These are phyloP conservation scores for Solanum rostratum DNA, from an alignment of 257 asterid species.

Conservation along the genomic window DNA sequence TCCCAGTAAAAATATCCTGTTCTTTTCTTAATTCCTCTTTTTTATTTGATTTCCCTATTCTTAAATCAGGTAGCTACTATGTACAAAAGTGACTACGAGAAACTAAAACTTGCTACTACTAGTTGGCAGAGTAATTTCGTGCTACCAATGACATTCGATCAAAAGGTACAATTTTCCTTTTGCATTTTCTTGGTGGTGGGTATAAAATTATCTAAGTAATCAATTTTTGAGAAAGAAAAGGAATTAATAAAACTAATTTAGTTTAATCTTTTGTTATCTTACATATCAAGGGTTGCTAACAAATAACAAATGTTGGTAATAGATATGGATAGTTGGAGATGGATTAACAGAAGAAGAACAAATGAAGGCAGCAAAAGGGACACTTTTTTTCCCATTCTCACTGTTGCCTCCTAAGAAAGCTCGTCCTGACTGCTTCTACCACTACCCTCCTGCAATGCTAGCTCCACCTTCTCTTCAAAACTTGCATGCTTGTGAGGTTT, in stretches of 20 bases:
- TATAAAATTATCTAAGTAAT: background rate
- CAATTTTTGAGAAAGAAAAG: background rate
- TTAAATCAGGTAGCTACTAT: constrained; percentile 7
- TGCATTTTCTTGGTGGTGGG: background rate
- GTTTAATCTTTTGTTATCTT: background rate
- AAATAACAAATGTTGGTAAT: background rate
- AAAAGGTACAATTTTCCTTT: constrained; percentile 11
- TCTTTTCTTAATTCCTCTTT: background rate
- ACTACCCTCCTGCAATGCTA: constrained; percentile 64
- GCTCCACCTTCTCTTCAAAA: constrained; percentile 62
- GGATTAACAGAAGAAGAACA: constrained; percentile 61
- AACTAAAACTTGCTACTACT: constrained; percentile 6
- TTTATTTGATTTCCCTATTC: background rate
- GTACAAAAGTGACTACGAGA: constrained; percentile 5
- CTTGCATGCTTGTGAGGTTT: constrained; percentile 81
- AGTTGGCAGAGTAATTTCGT: background rate
- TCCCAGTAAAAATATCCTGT: background rate
- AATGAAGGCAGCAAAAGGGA: constrained; percentile 53
- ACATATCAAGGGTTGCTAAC: background rate
- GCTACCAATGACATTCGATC: background rate
- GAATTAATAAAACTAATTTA: background rate
- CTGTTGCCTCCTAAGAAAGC: constrained; percentile 59
- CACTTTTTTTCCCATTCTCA: constrained; percentile 62
- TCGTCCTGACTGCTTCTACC: constrained; percentile 51
- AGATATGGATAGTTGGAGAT: constrained; percentile 80